Conservation (phyloP, 2,329 filamentous ascomycete genomes). For the Endoconidiophora laricicola region DNA sequence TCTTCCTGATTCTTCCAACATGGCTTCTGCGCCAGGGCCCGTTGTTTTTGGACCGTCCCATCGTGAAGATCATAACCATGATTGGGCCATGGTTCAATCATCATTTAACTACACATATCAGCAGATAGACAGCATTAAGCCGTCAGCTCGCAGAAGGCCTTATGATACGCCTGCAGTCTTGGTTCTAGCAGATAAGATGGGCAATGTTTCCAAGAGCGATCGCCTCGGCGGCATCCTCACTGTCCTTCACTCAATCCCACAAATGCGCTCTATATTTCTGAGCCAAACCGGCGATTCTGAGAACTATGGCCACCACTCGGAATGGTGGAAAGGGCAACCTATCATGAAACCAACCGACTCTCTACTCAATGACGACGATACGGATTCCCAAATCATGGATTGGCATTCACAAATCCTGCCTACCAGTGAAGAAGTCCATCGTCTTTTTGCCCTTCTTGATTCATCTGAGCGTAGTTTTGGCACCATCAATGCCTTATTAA, state of each 20-base stretch:
- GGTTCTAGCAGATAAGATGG: constrained; percentile 14
- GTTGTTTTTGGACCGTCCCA: constrained; percentile 41
- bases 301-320: constrained; percentile 36
- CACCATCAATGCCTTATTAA: constrained; percentile 30
- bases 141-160: constrained; percentile 13
- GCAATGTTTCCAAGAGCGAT: constrained; percentile 21
- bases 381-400: background rate
- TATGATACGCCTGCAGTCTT: constrained; percentile 35
- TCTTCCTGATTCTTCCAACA: background rate
- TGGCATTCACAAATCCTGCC: background rate
- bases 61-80: constrained; percentile 35
- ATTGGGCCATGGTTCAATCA: constrained; percentile 44
- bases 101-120: constrained; percentile 26
- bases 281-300: constrained; percentile 22
- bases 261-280: constrained; percentile 39
- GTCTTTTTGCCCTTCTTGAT: constrained; percentile 47
- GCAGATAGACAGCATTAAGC: constrained; percentile 13
- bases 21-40: background rate
- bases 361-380: background rate
- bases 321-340: constrained; percentile 42
- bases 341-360: background rate
- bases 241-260: constrained; percentile 42
- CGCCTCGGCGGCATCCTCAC: constrained; percentile 38
- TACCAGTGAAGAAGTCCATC: constrained; percentile 35
- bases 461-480: constrained; percentile 43